These are phyloP conservation scores for Phytophthora europaea DNA, from an alignment of 352 stramenopile genomes.

Conservation along the genomic window DNA sequence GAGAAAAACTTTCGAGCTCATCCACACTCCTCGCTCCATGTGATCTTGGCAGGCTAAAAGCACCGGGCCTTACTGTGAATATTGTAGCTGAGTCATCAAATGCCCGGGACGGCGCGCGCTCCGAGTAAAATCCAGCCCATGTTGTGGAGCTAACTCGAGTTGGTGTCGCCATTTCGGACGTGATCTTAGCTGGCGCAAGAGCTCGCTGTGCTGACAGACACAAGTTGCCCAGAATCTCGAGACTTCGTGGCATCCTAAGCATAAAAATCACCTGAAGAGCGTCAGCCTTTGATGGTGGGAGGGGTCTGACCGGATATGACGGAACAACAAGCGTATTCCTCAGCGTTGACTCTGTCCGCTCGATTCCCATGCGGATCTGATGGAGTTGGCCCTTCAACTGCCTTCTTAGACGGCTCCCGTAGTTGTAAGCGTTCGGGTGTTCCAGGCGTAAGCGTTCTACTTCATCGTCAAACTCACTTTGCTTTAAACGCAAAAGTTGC, in stretches of 20 bases:
- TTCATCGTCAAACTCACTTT: background rate
- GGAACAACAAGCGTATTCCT: slow-evolving; percentile 34
- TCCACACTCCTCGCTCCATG: slow-evolving; percentile 23
- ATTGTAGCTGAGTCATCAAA: slow-evolving; percentile 6
- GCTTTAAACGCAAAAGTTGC: background rate
- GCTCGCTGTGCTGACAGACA: slow-evolving; percentile 42
- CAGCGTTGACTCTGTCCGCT: slow-evolving; percentile 9
- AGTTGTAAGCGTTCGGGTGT: background rate
- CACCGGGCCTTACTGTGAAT: slow-evolving; percentile 22
- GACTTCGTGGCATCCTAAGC: slow-evolving; percentile 42
- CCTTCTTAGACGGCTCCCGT: slow-evolving; percentile 1
- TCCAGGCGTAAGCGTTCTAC: background rate
- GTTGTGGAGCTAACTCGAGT: slow-evolving; percentile 8
- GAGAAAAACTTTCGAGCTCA: slow-evolving; percentile 16
- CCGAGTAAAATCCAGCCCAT: slow-evolving; percentile 38
- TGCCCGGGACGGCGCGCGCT: slow-evolving; percentile 5
- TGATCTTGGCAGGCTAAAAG: slow-evolving; percentile 29
- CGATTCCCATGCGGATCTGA: background rate
- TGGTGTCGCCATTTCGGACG: background rate
- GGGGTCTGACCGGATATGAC: slow-evolving; percentile 38
- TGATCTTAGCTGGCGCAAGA: slow-evolving; percentile 19
- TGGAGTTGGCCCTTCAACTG: background rate
- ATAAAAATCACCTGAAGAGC: slow-evolving; percentile 57
- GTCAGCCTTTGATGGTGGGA: slow-evolving; percentile 34
- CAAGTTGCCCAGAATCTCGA: slow-evolving; percentile 52